A percentile compares a stretch with the other conserved stretches of the same genome.
Conservation (phyloP, 495 filamentous ascomycete species). For the Aspergillus carlsbadensis region DNA sequence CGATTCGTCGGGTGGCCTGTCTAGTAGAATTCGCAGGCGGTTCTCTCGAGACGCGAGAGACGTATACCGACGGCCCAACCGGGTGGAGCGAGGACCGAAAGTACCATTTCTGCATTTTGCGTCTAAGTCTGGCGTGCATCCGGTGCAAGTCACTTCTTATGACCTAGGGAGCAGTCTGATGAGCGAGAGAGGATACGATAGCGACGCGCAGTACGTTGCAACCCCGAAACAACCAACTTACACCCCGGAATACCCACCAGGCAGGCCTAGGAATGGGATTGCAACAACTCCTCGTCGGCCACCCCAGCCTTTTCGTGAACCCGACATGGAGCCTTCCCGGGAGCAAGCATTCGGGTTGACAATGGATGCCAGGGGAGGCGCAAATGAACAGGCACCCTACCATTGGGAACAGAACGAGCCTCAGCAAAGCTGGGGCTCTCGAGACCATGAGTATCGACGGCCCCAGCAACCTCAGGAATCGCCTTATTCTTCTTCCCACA, state of each 20-base stretch:
- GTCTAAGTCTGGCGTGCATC: slow-evolving; percentile 16
- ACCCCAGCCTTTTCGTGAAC: slow-evolving; percentile 8
- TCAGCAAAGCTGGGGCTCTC: slow-evolving; percentile 10
- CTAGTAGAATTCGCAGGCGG: slow-evolving; percentile 34
- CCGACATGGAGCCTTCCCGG: not conserved
- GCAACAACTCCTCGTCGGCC: slow-evolving; percentile 11
- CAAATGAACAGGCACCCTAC: not conserved
- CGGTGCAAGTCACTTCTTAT: slow-evolving; percentile 13
- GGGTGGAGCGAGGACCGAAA: slow-evolving; percentile 3
- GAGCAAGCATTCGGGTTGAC: slow-evolving; percentile 4
- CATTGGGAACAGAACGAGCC: slow-evolving; percentile 1
- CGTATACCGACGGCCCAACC: slow-evolving; percentile 13
- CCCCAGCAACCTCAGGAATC: slow-evolving; percentile 3
- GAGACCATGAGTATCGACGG: slow-evolving; percentile 7
- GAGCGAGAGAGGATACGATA: slow-evolving; percentile 47
- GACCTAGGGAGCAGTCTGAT: slow-evolving; percentile 37
- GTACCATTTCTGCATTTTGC: slow-evolving; percentile 24
- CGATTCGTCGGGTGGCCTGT: slow-evolving; percentile 22
- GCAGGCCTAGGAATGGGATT: slow-evolving; percentile 2
- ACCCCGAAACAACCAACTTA: slow-evolving; percentile 27
- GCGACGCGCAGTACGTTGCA: slow-evolving; percentile 42
- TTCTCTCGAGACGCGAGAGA: slow-evolving; percentile 35
- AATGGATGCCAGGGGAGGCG: slow-evolving; percentile 2
- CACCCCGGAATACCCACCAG: slow-evolving; percentile 2
- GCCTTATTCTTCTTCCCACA: slow-evolving; percentile 1